These are phyloP conservation scores for Podospora tetraspora DNA, from an alignment of 495 filamentous ascomycete species.

Conservation along the genomic window DNA sequence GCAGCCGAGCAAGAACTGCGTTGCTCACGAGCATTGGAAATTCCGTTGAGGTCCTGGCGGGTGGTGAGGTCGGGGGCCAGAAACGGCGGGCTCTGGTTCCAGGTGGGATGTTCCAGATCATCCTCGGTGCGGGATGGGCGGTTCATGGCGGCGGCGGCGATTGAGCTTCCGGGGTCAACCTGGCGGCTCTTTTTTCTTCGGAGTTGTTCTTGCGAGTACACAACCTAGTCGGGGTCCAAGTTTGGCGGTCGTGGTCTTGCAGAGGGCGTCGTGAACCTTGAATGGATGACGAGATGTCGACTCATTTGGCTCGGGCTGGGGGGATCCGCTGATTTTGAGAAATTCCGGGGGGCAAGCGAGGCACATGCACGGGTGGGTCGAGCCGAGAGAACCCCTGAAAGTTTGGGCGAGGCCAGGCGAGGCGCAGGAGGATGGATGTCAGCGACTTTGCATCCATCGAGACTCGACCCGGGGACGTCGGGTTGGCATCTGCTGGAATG, in stretches of 20 bases:
- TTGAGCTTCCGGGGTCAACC: background rate
- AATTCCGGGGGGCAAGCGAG: background rate
- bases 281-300: conserved; percentile 10
- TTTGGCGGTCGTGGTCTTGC: too few species aligned
- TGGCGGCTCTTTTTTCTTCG: background rate
- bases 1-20: conserved; percentile 12
- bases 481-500: background rate
- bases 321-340: background rate
- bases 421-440: background rate
- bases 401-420: background rate
- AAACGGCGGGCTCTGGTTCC: conserved; percentile 56
- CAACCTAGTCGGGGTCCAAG: too few species aligned
- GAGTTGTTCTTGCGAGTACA: background rate
- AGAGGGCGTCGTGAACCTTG: background rate
- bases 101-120: conserved; percentile 46
- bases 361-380: background rate
- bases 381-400: background rate
- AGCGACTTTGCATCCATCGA: background rate
- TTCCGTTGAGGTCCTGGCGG: conserved; percentile 59
- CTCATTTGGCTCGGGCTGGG: background rate
- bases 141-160: conserved; percentile 45
- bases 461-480: background rate
- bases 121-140: conserved; percentile 61
- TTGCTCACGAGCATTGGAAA: conserved; percentile 33
- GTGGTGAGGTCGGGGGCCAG: conserved; percentile 56